Evolutionary conservation across 2,329 filamentous ascomycete species (phyloP).

Genomic region (Claviceps sp.): DNA sequence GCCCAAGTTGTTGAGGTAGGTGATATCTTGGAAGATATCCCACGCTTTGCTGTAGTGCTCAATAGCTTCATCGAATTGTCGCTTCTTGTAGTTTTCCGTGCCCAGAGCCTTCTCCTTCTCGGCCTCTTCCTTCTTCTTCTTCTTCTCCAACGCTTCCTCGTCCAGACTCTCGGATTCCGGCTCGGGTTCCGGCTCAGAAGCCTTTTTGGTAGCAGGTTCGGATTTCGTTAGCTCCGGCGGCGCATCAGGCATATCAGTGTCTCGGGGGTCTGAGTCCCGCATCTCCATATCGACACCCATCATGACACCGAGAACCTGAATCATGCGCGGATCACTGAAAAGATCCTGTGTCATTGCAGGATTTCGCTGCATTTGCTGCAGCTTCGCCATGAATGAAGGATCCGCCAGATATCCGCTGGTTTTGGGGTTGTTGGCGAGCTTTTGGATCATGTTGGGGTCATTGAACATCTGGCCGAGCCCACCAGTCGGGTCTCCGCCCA

Average conservation of each 20-base stretch:
- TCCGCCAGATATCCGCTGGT: conserved; percentile 72
- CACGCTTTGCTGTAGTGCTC: conserved; percentile 90
- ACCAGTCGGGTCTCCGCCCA: conserved; percentile 48
- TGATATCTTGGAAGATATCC: conserved; percentile 91
- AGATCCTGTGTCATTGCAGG: conserved; percentile 66
- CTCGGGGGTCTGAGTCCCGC: conserved; percentile 29
- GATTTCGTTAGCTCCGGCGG: conserved; percentile 25
- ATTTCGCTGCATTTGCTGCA: conserved; percentile 70
- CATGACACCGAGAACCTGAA: conserved; percentile 86
- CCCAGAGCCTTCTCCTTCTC: conserved; percentile 91
- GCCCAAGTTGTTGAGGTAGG: conserved; percentile 91
- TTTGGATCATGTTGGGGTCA: conserved; percentile 79
- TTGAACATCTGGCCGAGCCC: conserved; percentile 89
- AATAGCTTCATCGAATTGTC: conserved; percentile 89
- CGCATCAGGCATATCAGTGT: conserved; percentile 68
- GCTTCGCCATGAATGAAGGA: conserved; percentile 76
- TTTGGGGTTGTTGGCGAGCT: conserved; percentile 90
- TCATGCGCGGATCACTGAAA: conserved; percentile 80
- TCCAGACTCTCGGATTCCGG: conserved; percentile 57
- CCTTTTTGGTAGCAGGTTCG: conserved; percentile 37
- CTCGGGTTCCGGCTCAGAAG: conserved; percentile 37
- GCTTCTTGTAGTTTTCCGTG: conserved; percentile 96
- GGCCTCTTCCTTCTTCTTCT: conserved; percentile 82
- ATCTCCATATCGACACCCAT: conserved; percentile 81
- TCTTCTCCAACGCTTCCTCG: conserved; percentile 71